phyloP scores from a whole-genome alignment of 805 yeast species.

The Yarrowia yakushimensis region DNA sequence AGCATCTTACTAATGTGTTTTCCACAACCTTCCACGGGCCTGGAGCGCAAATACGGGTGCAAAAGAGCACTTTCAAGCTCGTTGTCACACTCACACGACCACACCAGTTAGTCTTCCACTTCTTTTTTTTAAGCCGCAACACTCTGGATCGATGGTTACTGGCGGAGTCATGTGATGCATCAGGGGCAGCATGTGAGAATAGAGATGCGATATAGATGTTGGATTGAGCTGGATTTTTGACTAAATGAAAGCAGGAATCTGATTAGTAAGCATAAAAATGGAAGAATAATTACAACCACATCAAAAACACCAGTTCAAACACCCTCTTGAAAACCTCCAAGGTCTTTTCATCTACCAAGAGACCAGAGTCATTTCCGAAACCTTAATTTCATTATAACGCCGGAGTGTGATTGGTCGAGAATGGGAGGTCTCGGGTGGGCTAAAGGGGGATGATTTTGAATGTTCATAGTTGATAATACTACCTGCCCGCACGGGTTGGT shows the following conservation, averaged over 20 bases:
- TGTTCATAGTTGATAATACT: no score
- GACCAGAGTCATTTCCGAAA: conserved; percentile 10
- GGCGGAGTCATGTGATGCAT: not conserved
- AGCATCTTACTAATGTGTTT: not conserved
- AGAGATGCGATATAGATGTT: no score
- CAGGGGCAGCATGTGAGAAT: not conserved
- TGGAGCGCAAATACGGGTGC: not conserved
- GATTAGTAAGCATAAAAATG: no score
- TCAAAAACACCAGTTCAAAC: no score
- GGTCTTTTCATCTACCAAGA: no score
- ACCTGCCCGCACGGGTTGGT: no score
- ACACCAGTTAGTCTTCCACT: not conserved
- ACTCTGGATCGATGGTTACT: not conserved
- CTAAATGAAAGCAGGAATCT: no score
- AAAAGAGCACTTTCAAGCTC: not conserved
- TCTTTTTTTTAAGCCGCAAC: not conserved
- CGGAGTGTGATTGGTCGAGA: not conserved
- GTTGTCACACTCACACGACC: not conserved
- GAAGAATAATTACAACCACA: no score
- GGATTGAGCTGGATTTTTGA: no score
- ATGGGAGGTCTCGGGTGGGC: not conserved
- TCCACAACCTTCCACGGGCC: not conserved
- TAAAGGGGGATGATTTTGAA: not conserved
- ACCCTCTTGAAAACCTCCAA: no score
- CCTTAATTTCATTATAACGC: not conserved